A percentile compares a stretch with the other conserved stretches of the same genome.
phyloP scores from a whole-genome alignment of 306 rosid species.

The Lotus japonicus region DNA sequence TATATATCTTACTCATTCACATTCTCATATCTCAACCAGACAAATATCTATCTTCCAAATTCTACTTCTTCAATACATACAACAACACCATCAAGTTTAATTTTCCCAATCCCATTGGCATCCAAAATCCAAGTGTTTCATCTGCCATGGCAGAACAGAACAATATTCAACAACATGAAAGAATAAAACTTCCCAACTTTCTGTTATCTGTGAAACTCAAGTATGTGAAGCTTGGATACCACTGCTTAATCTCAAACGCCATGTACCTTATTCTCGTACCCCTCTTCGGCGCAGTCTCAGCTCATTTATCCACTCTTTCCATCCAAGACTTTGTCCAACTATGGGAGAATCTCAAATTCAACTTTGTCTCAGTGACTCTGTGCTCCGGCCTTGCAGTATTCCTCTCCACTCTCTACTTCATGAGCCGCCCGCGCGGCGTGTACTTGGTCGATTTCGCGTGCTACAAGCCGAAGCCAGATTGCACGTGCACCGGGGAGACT shows the following conservation, averaged over 20 bases:
- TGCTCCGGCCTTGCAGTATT: slow-evolving; percentile 50
- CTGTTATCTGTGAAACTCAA: slow-evolving; percentile 62
- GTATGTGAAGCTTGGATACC: slow-evolving; percentile 90
- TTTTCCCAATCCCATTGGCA: not conserved
- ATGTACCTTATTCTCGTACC: slow-evolving; percentile 71
- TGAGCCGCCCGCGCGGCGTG: slow-evolving; percentile 61
- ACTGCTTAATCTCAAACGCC: slow-evolving; percentile 70
- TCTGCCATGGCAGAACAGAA: not conserved
- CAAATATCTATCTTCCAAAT: no score
- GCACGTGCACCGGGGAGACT: slow-evolving; percentile 38
- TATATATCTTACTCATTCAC: not conserved
- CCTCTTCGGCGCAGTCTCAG: slow-evolving; percentile 30
- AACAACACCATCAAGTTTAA: no score
- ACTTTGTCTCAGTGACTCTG: slow-evolving; percentile 40
- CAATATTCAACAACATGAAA: not conserved
- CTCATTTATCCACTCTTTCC: slow-evolving; percentile 51
- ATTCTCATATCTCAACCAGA: no score
- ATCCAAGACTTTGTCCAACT: slow-evolving; percentile 24
- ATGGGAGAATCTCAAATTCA: slow-evolving; percentile 51
- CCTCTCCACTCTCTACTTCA: slow-evolving; percentile 63
- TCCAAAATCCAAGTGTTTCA: not conserved
- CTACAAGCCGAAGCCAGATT: slow-evolving; percentile 49
- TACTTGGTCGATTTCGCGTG: slow-evolving; percentile 66
- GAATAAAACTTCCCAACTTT: slow-evolving; percentile 62
- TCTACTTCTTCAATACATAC: no score